Evolutionary conservation across 1,284 basidiomycete species (phyloP).

Genomic region (Cryptococcus sp.): DNA sequence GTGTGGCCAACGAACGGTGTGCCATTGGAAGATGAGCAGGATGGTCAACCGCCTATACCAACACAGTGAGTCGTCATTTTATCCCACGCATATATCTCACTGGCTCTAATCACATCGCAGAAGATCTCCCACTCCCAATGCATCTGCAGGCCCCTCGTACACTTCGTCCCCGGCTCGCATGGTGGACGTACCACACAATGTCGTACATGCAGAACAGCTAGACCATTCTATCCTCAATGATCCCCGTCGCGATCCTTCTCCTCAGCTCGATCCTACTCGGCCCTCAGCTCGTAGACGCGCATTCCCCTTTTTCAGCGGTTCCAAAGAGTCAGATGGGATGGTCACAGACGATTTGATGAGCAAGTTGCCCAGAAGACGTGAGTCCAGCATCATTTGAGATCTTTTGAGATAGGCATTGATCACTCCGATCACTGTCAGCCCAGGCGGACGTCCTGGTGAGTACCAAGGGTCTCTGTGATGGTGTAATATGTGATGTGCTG

Average conservation of each 20-base stretch:
- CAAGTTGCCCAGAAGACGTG: slow-evolving; percentile 13
- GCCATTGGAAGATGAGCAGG: slow-evolving; percentile 6
- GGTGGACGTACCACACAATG: slow-evolving; percentile 19
- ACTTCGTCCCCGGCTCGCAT: slow-evolving; percentile 3
- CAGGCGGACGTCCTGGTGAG: slow-evolving; percentile 13
- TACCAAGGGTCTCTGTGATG: background rate
- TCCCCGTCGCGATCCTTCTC: slow-evolving; percentile 1
- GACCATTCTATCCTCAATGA: slow-evolving; percentile 27
- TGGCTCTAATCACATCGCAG: background rate
- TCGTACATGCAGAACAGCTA: slow-evolving; percentile 22
- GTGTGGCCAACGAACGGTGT: slow-evolving; percentile 22
- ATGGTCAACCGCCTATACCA: background rate
- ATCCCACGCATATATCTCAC: background rate
- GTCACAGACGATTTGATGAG: slow-evolving; percentile 18
- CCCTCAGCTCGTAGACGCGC: background rate
- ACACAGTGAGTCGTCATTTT: background rate
- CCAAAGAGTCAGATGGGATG: slow-evolving; percentile 10
- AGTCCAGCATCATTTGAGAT: background rate
- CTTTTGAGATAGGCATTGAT: background rate
- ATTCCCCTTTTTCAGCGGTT: slow-evolving; percentile 11
- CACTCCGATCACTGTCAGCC: background rate
- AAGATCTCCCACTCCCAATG: background rate
- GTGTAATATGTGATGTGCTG: no score
- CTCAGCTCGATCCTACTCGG: background rate
- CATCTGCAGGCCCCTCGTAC: background rate